phyloP scores from a whole-genome alignment of 1,139 yeast genomes.

The Meyerozyma athensensis region DNA sequence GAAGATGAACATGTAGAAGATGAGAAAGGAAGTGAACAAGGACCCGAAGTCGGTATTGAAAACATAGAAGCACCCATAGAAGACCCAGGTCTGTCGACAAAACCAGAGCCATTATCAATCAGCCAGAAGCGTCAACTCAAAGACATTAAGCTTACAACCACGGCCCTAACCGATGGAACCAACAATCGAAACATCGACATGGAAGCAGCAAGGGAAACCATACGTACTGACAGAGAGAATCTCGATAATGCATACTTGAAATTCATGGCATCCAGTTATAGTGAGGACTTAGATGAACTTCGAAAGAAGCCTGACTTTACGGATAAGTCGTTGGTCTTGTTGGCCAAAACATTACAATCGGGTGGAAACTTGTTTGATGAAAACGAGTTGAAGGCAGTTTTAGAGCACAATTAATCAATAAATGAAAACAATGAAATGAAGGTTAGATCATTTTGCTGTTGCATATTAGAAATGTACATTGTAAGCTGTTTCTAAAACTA shows the following conservation, averaged over 20 bases:
- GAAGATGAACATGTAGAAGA: conserved; percentile 14
- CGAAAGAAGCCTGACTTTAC: conserved; percentile 64
- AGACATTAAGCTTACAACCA: conserved; percentile 24
- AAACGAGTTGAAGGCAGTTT: conserved; percentile 44
- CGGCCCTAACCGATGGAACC: conserved; percentile 17
- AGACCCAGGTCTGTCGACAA: conserved; percentile 8
- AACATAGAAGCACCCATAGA: conserved; percentile 20
- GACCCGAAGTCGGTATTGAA: conserved; percentile 3
- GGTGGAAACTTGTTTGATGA: conserved; percentile 65
- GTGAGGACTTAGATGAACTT: conserved; percentile 58
- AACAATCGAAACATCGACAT: conserved; percentile 14
- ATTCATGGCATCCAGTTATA: conserved; percentile 54
- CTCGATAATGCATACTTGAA: conserved; percentile 51
- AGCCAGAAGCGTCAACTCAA: conserved; percentile 22
- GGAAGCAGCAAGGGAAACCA: conserved; percentile 20
- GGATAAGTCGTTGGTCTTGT: conserved; percentile 51
- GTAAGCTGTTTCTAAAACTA: background rate
- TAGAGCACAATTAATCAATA: conserved; percentile 1
- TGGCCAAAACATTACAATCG: conserved; percentile 63
- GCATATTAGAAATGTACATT: too few species aligned
- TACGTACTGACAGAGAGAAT: conserved; percentile 31
- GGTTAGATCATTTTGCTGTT: too few species aligned
- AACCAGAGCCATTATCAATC: conserved; percentile 17
- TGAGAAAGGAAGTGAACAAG: conserved; percentile 9
- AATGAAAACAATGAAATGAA: too few species aligned